Evolutionary conservation across 2,329 filamentous ascomycete species (phyloP).

Genomic region (Macrophomina tecta): DNA sequence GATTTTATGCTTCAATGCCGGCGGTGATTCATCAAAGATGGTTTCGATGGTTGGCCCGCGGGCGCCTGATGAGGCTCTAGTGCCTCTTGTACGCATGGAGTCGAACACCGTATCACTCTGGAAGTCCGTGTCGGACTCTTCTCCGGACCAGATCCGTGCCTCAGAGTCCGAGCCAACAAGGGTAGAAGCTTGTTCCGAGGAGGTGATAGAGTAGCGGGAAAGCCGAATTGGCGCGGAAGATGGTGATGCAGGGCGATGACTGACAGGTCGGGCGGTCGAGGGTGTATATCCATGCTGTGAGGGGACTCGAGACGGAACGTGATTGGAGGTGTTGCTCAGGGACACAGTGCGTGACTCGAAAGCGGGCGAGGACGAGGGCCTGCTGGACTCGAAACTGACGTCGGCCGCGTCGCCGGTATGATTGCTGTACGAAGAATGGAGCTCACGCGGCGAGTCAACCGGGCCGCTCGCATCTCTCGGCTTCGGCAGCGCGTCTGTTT

Average conservation of each 20-base stretch:
- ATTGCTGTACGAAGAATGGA: conserved; percentile 36
- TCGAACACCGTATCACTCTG: conserved; percentile 80
- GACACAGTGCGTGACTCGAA: conserved; percentile 27
- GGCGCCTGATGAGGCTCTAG: conserved; percentile 68
- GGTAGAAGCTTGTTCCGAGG: conserved; percentile 68
- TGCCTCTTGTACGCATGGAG: conserved; percentile 74
- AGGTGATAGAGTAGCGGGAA: conserved; percentile 58
- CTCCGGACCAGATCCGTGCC: conserved; percentile 67
- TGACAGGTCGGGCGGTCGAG: conserved; percentile 16
- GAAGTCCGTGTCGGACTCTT: conserved; percentile 79
- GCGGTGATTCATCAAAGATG: conserved; percentile 81
- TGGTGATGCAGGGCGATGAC: conserved; percentile 24
- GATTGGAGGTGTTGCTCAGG: conserved; percentile 25
- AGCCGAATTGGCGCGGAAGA: conserved; percentile 34
- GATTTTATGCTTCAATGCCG: conserved; percentile 51
- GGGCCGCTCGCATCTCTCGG: conserved; percentile 46
- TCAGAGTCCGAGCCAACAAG: conserved; percentile 74
- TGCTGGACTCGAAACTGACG: conserved; percentile 28
- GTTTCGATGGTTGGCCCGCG: conserved; percentile 76
- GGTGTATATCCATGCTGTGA: conserved; percentile 20
- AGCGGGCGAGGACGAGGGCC: conserved; percentile 20
- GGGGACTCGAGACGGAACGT: conserved; percentile 15
- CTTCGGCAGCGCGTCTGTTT: conserved; percentile 40
- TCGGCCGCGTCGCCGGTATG: conserved; percentile 26
- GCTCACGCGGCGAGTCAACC: conserved; percentile 37